Base-by-base conservation (phyloP, 2,329 filamentous ascomycete genomes). In the Orbilia oligospora region DNA sequence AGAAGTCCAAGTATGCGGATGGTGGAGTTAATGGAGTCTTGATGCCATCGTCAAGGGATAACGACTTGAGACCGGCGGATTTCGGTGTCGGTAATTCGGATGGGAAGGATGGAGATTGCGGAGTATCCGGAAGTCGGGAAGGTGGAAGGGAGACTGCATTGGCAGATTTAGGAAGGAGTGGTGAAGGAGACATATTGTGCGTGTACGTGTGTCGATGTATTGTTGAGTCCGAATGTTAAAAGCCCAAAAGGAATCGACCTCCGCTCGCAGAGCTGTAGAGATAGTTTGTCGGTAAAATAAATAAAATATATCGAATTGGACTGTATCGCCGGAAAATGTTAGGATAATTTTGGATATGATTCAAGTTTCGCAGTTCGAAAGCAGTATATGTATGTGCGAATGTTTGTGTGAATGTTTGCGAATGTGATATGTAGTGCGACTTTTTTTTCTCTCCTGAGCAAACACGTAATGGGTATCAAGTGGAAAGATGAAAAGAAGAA, bases 11-110 rank as follows among this genome's bases (percentile, higher is more conserved):
- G 84, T 98, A 98, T 73, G 95, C 94, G 22, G 89, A 87, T 2
- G 95, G 95, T 66, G 95, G 95, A 65, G 92, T 97, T 84, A 98
- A 97, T 61, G 94, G 94, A 3, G 94, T 97, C 85, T 90, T 91
- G 73, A 90, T 85, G 53, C 87, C 85, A 76, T 90, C 88, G 71
- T 91, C 87, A 18, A 77, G 58, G 8, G 73, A 77, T 36, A 77
- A 22, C 24, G 73, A 77, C 53, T 71, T 77, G 20, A 77, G 66
- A n/a, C 73, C 73, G 5, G 73, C 73, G 2, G 73, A 77, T 33
- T 77, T 77, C 9, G 73, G 73, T 22, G 73, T 77, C 5, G 73
- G 73, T 14, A 77, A 24, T 55, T 77, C 73, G 18, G 73, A 77
- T 55, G 73, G 73, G 46, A 77, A 77, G 5, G 67, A 71, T 22